Evolutionary conservation across 2,329 filamentous ascomycete genomes (phyloP).

Genomic region (Leptosphaerulina australis): DNA sequence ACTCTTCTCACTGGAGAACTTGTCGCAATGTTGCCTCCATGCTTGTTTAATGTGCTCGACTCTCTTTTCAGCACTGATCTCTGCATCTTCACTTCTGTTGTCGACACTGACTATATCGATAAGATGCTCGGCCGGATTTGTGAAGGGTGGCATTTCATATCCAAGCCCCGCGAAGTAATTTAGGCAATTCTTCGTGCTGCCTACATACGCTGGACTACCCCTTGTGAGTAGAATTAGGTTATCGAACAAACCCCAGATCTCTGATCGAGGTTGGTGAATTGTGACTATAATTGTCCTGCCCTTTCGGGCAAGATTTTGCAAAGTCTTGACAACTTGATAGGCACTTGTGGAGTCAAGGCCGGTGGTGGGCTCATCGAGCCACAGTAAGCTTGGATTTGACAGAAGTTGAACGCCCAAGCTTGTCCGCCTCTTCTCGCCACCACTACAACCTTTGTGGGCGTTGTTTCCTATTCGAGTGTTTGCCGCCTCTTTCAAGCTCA

Average conservation of each 20-base stretch:
- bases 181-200: conserved; percentile 62
- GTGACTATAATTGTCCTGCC: conserved; percentile 75
- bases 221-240: conserved; percentile 71
- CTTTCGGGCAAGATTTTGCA: conserved; percentile 70
- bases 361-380: conserved; percentile 80
- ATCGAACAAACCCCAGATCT: conserved; percentile 81
- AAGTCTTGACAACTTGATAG: conserved; percentile 72
- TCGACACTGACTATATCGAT: conserved; percentile 78
- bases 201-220: conserved; percentile 72
- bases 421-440: conserved; percentile 76
- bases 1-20: conserved; percentile 22
- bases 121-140: conserved; percentile 78
- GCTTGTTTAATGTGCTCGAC: conserved; percentile 66
- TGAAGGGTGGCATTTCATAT: conserved; percentile 69
- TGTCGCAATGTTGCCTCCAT: conserved; percentile 56
- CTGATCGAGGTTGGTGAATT: conserved; percentile 77
- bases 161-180: conserved; percentile 68
- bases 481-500: conserved; percentile 78
- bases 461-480: conserved; percentile 74
- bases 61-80: conserved; percentile 63
- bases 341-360: conserved; percentile 77
- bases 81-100: conserved; percentile 70
- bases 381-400: conserved; percentile 78
- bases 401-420: conserved; percentile 80
- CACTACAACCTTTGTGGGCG: conserved; percentile 75